A percentile compares a stretch with the other conserved stretches of the same genome.
Evolutionary conservation across 805 yeast genomes (phyloP).

Genomic region (Spencermartinsiella europaea): DNA sequence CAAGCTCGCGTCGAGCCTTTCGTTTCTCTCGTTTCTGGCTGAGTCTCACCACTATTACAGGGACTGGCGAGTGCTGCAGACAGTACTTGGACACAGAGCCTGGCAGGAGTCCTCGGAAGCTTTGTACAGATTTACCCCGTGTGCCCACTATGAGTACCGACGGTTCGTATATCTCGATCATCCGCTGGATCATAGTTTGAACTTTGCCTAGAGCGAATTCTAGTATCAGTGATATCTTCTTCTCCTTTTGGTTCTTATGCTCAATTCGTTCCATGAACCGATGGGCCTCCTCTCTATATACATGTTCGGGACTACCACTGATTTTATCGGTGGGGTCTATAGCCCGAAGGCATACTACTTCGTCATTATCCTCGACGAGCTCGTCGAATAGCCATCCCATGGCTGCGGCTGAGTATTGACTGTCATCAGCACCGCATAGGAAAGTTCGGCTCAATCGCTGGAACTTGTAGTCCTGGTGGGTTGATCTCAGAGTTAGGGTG

Average conservation of each 20-base stretch:
- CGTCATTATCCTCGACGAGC: constrained; percentile 42
- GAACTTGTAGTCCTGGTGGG: constrained; percentile 35
- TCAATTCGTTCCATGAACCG: constrained; percentile 32
- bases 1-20: constrained; percentile 31
- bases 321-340: constrained; percentile 32
- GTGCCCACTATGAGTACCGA: constrained; percentile 43
- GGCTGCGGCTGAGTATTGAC: constrained; percentile 40
- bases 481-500: constrained; percentile 37
- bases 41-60: constrained; percentile 43
- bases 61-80: constrained; percentile 42
- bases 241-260: constrained; percentile 32
- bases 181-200: constrained; percentile 36
- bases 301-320: constrained; percentile 17
- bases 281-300: constrained; percentile 35
- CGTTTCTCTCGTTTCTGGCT: constrained; percentile 30
- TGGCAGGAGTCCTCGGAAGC: constrained; percentile 39
- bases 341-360: constrained; percentile 41
- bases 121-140: constrained; percentile 36
- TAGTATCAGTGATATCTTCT: constrained; percentile 38
- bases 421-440: constrained; percentile 41
- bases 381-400: constrained; percentile 43
- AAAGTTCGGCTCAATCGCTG: constrained; percentile 39
- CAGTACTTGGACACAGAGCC: constrained; percentile 46
- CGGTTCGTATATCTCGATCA: constrained; percentile 44
- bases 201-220: constrained; percentile 44